phyloP scores from a whole-genome alignment of 148 eudicot species.

The Rhododendron mucronatum region DNA sequence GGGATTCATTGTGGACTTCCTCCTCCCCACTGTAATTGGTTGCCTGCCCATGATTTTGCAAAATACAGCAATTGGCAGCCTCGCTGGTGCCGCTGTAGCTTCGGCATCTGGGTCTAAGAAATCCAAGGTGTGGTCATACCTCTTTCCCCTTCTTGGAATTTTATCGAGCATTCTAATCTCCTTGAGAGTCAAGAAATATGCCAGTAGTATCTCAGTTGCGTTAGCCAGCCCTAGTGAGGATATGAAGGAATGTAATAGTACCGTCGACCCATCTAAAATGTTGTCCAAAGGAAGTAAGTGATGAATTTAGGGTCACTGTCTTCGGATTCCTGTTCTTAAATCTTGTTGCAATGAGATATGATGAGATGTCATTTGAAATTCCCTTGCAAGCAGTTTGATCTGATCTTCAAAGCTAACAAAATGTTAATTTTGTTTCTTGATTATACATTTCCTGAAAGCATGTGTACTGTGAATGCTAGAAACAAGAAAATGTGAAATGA shows the following conservation, averaged over 20 bases:
- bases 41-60: constrained; percentile 93
- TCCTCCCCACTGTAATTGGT: constrained; percentile 74
- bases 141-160: constrained; percentile 77
- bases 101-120: constrained; percentile 61
- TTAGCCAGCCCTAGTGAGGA: constrained; percentile 25
- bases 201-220: constrained; percentile 32
- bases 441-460: too few relatives aligned
- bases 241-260: constrained; percentile 8
- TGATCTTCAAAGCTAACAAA: not conserved
- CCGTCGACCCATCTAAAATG: constrained; percentile 19
- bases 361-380: not conserved
- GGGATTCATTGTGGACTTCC: constrained; percentile 59
- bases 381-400: not conserved
- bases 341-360: not conserved
- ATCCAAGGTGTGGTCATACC: constrained; percentile 64
- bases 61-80: constrained; percentile 91
- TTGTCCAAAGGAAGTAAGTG: constrained; percentile 20
- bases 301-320: not conserved
- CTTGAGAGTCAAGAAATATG: constrained; percentile 61
- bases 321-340: not conserved
- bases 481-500: too few relatives aligned
- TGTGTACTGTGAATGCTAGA: too few relatives aligned
- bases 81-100: constrained; percentile 83
- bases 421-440: not conserved
- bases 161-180: constrained; percentile 68